Evolutionary conservation across 345 rosid species (phyloP).

Genomic region (Geranium brycei): DNA sequence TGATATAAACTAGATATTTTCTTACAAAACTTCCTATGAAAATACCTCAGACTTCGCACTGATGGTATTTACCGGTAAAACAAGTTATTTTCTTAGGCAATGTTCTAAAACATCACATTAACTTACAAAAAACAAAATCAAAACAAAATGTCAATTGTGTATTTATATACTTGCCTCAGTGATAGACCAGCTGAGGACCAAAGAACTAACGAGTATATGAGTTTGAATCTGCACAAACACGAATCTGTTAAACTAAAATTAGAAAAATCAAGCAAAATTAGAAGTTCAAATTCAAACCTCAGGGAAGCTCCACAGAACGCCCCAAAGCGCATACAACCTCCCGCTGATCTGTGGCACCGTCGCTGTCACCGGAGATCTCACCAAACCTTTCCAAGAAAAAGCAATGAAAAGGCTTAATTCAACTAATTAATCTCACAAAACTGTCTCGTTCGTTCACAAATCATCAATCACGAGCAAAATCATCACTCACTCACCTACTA

Average conservation of each 20-base stretch:
- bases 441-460: neutral
- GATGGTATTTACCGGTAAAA: no score
- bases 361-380: slow-evolving; percentile 80
- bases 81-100: neutral
- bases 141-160: neutral
- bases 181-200: slow-evolving; percentile 90
- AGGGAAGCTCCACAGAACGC: slow-evolving; percentile 61
- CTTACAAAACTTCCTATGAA: no score
- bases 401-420: no score
- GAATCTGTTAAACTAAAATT: neutral
- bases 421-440: no score
- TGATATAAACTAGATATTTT: no score
- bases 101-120: no score
- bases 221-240: slow-evolving; percentile 32
- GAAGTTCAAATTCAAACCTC: slow-evolving; percentile 30
- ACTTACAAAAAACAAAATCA: neutral
- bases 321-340: slow-evolving; percentile 79
- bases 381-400: slow-evolving; percentile 41
- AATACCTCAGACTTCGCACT: no score
- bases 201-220: slow-evolving; percentile 59
- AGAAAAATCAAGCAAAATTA: neutral
- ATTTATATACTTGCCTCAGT: slow-evolving; percentile 50
- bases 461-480: neutral
- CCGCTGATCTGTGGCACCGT: slow-evolving; percentile 83
- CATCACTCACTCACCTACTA: slow-evolving; percentile 36